Base-by-base conservation (phyloP, 2,329 filamentous ascomycete genomes). In the Cercospora nicotianae region DNA sequence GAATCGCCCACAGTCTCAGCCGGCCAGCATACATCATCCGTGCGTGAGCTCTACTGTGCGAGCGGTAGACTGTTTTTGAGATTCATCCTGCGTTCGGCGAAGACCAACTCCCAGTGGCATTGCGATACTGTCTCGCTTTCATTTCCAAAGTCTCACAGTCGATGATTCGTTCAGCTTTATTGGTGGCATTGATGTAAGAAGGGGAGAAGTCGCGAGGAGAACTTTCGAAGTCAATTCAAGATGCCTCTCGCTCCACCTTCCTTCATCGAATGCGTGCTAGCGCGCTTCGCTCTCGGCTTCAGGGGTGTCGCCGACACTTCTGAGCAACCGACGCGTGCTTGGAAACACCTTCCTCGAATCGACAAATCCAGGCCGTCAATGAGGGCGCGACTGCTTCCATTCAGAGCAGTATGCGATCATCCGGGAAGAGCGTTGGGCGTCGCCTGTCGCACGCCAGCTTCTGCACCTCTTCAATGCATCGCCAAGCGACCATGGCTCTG, bases 401-500 rank as follows among this genome's bases (percentile, higher is more conserved):
- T 59, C 13, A 18, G 62, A 59, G 62, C 33, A 59, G 53, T 53
- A 42, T 58, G 20, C 58, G 51, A 58, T 23, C 16, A 33, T 12
- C 36, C 53, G 10, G 31, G 51, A 36, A 4, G n/a, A 18, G 30
- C 20, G 6, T 26, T 55, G 60, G 42, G 28, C 28, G 26, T 23
- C 10, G 8, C 61, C 3, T 4, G 13, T 58, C 62, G 51, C 13
- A 9, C 33, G 9, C 16, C 64, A 23, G 10, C n/a, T 5, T 16
- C 33, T n/a, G 45, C 31, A 36, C 26, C 55, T 8, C 16, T 18
- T 20, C 55, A 30, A 5, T 60, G 39, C 60, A 58, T 64, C 42
- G 26, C 33, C 53, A 64, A 60, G 39, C 31, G 63, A 55, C 67
- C 67, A 66, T 68, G 67, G 67, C 67, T 66, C 10, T 67, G 66